A percentile compares a stretch with the other conserved stretches of the same genome.
Conservation (phyloP, 345 rosid species). For the Aquilaria yunnanensis region DNA sequence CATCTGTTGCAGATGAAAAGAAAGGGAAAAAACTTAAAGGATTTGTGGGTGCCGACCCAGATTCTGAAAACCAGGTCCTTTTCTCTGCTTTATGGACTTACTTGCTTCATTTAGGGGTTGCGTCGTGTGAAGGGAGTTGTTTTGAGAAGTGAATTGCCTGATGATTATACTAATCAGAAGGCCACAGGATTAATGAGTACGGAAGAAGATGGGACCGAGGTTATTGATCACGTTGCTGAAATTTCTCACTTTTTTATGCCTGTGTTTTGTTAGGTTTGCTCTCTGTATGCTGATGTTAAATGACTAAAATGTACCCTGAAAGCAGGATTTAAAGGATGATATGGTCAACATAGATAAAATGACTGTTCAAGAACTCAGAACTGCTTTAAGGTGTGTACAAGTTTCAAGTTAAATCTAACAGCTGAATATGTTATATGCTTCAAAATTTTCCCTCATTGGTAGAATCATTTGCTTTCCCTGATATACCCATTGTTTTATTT, state of each 20-base stretch:
- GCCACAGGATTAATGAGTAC: too few relatives aligned
- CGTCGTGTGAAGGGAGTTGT: neutral
- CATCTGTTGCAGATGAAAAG: constrained; percentile 25
- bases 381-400: constrained; percentile 49
- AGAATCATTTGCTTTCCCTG: too few relatives aligned
- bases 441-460: too few relatives aligned
- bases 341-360: constrained; percentile 40
- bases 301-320: constrained; percentile 9
- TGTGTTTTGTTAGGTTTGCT: too few relatives aligned
- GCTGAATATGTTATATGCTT: neutral
- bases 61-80: constrained; percentile 11
- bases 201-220: too few relatives aligned
- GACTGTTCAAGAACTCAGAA: constrained; percentile 73
- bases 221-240: too few relatives aligned
- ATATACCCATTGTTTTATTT: too few relatives aligned
- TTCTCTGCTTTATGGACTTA: neutral
- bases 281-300: too few relatives aligned
- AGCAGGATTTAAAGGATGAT: constrained; percentile 35
- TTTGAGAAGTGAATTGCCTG: neutral
- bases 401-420: constrained; percentile 1
- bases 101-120: neutral
- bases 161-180: too few relatives aligned
- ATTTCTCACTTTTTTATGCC: too few relatives aligned
- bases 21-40: constrained; percentile 30
- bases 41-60: constrained; percentile 10